Base-by-base conservation (phyloP, 2,329 filamentous ascomycete species). In the Aureobasidium sp. region DNA sequence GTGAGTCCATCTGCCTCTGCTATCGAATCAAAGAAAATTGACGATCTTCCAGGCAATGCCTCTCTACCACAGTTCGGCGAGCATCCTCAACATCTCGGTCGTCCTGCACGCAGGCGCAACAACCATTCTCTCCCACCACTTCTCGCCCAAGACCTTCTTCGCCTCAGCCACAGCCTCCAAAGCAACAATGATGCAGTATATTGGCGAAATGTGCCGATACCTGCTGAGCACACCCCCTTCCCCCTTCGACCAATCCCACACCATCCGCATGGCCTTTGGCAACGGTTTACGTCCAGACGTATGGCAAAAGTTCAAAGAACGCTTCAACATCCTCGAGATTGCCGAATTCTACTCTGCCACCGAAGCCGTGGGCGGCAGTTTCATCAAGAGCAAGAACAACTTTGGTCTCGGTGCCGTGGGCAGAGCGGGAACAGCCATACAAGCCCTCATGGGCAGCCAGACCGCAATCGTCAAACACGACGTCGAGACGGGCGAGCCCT, bases 241-340 rank as follows among this genome's bases (percentile, higher is more conserved):
- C 0, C 80, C 87, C 61, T 78, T 91, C 39, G 91, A 96, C 73
- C 83, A 81, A 67, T 82, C 86, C 65, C 88, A 96, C 76, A 81
- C 78, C 0, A 83, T 96, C n/a, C 84, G 85, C 6, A 68, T 87
- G 3, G 90, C 90, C 0, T 89, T 93, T 66, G 91, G 91, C 22
- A 96, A 96, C 70, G 91, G 91, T 2, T 78, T 96, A 22, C 83
- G 91, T 0, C 90, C 91, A 0, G 91, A 96, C 69, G 84, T 95
- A 37, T 96, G 91, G 91, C 85, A 89, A 65, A 79, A 77, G 8
- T 94, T 96, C 79, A 91, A 91, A 72, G 82, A 88, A 29, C 87
- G 91, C 20, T 96, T 75, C 67, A 67, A 65, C 62, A 73, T 76
- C 29, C 66, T 67, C 8, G 70, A 70, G 4, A 68, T 76, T 45